Evolutionary conservation across 495 filamentous ascomycete species (phyloP), one percentile per base, ranked within the genome.

Genomic region (Polyplosphaeria fusca): DNA sequence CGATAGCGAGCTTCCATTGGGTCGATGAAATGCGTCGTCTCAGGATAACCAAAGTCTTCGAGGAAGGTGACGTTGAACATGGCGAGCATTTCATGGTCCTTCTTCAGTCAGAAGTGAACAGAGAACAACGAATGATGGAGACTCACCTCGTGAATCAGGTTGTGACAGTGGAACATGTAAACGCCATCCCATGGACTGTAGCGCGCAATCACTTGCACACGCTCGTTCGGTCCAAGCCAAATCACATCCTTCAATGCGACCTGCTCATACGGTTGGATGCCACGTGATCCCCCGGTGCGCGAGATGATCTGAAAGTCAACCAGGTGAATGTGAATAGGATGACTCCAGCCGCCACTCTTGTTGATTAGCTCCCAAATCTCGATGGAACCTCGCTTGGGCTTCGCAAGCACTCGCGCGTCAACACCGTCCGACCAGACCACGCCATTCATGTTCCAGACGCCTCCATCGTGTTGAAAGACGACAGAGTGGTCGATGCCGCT

Each of bases 1-100:
- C 61, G 46, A 49, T 53, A 72, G 25, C 63, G 44, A 4, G 32
- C 1, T 32, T 73, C 69, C 68, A 70, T 68, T 1, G 71, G 71
- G 27, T 74, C 68, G 45, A 50, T 55, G 40, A 73, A 77, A 24
- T 66, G 54, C 18, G 66, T 69, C 1, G 63, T 73, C 59, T 79
- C 73, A 5, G 64, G 58, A 66, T 81, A 81, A 3, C 76, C 77
- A 39, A 76, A 71, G 55, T 75, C 68, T 1, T 64, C 32, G 7
- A 79, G 64, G 16, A 54, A 61, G 2, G 77, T 77, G 35, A 81
- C 74, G 51, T 83, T 83, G 63, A 83, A 81, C 9, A 78, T 79
- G 1, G 71, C 79, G 78, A 82, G 80, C 80, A 82, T 82, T 49
- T 79, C 79, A 60, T 82, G 69, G 58, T 82, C 80, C 58, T n/a